Percentiles rank a stretch among this genome's conserved stretches.
Conservation (phyloP, 2,329 filamentous ascomycete species). For the Endoconidiophora polonica region DNA sequence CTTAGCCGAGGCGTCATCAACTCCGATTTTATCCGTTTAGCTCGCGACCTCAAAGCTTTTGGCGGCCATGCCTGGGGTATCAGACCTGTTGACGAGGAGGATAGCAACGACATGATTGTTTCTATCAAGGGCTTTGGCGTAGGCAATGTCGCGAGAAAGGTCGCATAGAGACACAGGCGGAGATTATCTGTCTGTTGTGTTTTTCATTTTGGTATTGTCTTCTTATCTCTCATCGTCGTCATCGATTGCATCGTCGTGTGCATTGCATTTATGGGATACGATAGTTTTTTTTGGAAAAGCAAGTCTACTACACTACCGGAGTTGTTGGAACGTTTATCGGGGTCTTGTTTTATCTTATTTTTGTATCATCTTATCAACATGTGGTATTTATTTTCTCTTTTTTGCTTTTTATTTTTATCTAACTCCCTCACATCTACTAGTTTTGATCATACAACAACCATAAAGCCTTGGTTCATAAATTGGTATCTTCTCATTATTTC, state of each 20-base stretch:
- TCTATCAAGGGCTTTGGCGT: conserved; percentile 87
- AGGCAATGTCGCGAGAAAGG: conserved; percentile 87
- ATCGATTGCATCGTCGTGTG: conserved; percentile 1
- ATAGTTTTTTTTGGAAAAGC: conserved; percentile 9
- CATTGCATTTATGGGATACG: conserved; percentile 11
- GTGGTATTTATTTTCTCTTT: background rate
- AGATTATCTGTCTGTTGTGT: conserved; percentile 10
- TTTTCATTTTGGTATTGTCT: conserved; percentile 2
- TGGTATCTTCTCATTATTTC: conserved; percentile 1
- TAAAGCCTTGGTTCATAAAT: background rate
- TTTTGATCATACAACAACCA: background rate
- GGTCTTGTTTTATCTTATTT: conserved; percentile 7
- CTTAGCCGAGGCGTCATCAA: conserved; percentile 68
- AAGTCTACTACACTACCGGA: conserved; percentile 10
- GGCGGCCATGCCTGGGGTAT: conserved; percentile 84
- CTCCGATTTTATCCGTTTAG: conserved; percentile 64
- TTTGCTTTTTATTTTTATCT: conserved; percentile 3
- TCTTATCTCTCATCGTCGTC: conserved; percentile 3
- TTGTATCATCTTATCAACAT: background rate
- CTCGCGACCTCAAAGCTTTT: conserved; percentile 74
- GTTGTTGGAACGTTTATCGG: conserved; percentile 10
- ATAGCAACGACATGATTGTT: conserved; percentile 60
- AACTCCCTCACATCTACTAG: background rate
- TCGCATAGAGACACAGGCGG: conserved; percentile 31
- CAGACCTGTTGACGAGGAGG: conserved; percentile 51